Percentiles rank a stretch among this genome's conserved stretches.
Conservation (phyloP, 371 early-diverging fungal genomes). For the Lichtheimia ornata region DNA sequence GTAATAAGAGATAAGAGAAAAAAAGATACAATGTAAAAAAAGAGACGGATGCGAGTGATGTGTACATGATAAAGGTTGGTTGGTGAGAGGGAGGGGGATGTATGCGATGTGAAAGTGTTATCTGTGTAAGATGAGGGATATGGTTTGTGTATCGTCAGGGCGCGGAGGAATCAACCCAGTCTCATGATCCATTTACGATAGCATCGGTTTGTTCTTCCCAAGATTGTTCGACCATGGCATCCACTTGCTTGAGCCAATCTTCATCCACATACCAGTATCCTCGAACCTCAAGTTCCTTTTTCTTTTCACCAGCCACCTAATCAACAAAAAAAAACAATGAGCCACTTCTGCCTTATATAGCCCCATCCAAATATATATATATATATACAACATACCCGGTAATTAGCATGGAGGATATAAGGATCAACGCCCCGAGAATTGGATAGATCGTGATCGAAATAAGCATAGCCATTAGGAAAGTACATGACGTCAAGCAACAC, state of each 20-base stretch:
- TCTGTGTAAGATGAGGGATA: neutral
- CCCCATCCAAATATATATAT: too few relatives aligned
- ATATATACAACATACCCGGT: constrained; percentile 22
- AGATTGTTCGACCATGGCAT: constrained; percentile 19
- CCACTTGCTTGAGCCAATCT: constrained; percentile 33
- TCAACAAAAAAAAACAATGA: neutral
- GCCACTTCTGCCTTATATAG: neutral
- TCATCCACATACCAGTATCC: constrained; percentile 45
- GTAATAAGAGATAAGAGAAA: neutral
- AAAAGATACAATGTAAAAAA: neutral
- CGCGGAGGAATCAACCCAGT: neutral
- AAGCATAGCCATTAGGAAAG: constrained; percentile 45
- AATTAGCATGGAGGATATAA: constrained; percentile 45
- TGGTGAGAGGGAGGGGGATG: too few relatives aligned
- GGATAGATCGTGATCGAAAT: constrained; percentile 33
- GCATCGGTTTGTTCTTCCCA: constrained; percentile 21
- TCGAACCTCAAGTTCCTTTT: constrained; percentile 24
- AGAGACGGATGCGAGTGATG: neutral
- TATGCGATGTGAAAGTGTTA: neutral
- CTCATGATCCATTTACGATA: constrained; percentile 11
- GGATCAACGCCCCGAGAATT: constrained; percentile 34
- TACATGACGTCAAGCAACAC: constrained; percentile 38
- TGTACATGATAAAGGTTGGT: too few relatives aligned
- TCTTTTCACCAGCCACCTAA: constrained; percentile 56
- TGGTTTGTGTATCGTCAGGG: neutral